These are phyloP conservation scores for Daldinia concentrica DNA, from an alignment of 495 filamentous ascomycete genomes.

Conservation along the genomic window DNA sequence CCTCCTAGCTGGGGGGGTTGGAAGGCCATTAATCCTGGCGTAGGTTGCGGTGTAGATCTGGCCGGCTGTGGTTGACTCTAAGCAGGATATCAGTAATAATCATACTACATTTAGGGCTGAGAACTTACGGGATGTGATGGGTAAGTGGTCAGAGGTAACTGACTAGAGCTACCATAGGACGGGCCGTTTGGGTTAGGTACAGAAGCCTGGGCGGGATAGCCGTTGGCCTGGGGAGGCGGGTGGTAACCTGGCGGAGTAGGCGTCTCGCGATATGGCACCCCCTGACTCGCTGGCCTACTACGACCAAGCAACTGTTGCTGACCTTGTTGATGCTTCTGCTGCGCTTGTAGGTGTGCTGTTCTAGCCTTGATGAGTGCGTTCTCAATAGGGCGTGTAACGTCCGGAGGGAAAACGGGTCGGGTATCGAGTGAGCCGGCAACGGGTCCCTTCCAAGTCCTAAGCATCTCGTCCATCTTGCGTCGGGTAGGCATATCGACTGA, in stretches of 20 bases:
- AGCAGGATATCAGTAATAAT: slow-evolving; percentile 26
- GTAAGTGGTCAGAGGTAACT: slow-evolving; percentile 24
- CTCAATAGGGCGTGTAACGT: slow-evolving; percentile 88
- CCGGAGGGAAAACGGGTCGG: slow-evolving; percentile 85
- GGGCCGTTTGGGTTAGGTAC: slow-evolving; percentile 37
- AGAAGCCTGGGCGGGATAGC: slow-evolving; percentile 31
- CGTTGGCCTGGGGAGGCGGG: slow-evolving; percentile 36
- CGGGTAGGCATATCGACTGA: slow-evolving; percentile 83
- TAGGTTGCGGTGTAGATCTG: slow-evolving; percentile 50
- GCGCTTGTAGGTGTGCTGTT: slow-evolving; percentile 75
- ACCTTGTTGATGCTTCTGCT: slow-evolving; percentile 70
- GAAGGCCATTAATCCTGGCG: slow-evolving; percentile 43
- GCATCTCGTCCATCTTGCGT: slow-evolving; percentile 92
- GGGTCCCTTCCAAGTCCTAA: slow-evolving; percentile 97
- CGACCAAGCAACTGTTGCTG: slow-evolving; percentile 71
- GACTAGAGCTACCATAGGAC: slow-evolving; percentile 28
- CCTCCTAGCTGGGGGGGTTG: slow-evolving; percentile 45
- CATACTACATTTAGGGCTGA: neutral
- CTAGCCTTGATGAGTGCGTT: slow-evolving; percentile 89
- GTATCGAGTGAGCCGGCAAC: slow-evolving; percentile 89
- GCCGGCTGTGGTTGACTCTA: slow-evolving; percentile 43
- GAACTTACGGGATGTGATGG: slow-evolving; percentile 40
- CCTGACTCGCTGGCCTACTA: slow-evolving; percentile 60
- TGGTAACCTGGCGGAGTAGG: slow-evolving; percentile 71
- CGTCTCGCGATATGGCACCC: slow-evolving; percentile 68